Evolutionary conservation across 2,329 filamentous ascomycete species (phyloP).

Genomic region (Phoma sp.): DNA sequence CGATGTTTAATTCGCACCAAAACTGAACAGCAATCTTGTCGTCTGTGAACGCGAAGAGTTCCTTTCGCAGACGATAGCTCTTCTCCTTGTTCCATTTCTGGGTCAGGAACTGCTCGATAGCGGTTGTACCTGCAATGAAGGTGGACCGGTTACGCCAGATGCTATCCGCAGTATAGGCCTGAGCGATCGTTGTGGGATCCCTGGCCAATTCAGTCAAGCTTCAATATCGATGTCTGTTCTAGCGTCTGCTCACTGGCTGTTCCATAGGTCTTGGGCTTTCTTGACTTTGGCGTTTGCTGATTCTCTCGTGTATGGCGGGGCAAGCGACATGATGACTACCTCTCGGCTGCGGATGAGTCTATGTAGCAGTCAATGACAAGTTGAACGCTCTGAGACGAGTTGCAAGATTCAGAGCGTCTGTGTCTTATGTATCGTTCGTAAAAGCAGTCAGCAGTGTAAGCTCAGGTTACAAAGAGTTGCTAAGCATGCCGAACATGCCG

Average conservation of each 20-base stretch:
- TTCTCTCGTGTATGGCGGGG: conserved; percentile 78
- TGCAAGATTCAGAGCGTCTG: background rate
- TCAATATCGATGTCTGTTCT: background rate
- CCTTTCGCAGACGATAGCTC: conserved; percentile 78
- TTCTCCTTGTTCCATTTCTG: conserved; percentile 78
- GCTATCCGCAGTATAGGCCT: conserved; percentile 76
- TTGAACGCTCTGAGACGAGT: background rate
- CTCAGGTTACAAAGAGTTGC: background rate
- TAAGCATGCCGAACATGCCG: conserved; percentile 6
- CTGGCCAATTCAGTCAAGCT: conserved; percentile 50
- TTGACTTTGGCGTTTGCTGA: conserved; percentile 81
- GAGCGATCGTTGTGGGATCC: conserved; percentile 69
- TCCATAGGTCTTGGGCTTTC: conserved; percentile 84
- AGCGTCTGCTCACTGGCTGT: conserved; percentile 65
- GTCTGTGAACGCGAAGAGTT: conserved; percentile 78
- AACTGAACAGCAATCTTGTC: conserved; percentile 88
- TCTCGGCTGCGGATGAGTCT: background rate
- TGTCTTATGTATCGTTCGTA: background rate
- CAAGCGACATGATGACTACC: conserved; percentile 48
- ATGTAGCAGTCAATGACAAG: background rate
- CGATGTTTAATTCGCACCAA: conserved; percentile 47
- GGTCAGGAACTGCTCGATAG: conserved; percentile 72
- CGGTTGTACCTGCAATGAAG: conserved; percentile 73
- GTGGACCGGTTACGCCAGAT: conserved; percentile 81
- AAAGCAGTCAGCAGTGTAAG: background rate